A percentile compares a stretch with the other conserved stretches of the same genome.
phyloP scores from a whole-genome alignment of 169 alveolate genomes.

The Eimeria zaria region DNA sequence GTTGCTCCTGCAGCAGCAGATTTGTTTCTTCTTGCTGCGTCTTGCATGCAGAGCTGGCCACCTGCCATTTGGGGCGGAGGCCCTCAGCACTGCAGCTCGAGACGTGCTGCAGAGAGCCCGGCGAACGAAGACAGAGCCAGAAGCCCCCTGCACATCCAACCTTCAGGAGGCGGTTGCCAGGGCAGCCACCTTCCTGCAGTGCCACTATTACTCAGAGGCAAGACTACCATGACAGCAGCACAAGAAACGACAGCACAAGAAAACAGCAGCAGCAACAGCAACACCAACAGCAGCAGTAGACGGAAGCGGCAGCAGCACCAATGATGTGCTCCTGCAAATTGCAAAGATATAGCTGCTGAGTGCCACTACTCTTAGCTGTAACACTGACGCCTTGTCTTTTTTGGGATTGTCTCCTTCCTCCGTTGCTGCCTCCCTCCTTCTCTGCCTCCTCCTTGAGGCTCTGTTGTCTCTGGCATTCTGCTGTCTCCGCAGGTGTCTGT shows the following conservation, averaged over 20 bases:
- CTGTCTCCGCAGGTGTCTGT: slow-evolving; percentile 62
- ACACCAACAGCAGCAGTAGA: not conserved
- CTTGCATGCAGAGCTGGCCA: slow-evolving; percentile 20
- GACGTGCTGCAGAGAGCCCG: slow-evolving; percentile 22
- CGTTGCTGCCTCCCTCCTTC: not conserved
- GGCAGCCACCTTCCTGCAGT: slow-evolving; percentile 48
- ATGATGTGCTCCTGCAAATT: not conserved
- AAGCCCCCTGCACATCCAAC: slow-evolving; percentile 1
- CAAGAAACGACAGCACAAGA: not conserved
- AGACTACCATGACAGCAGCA: not conserved
- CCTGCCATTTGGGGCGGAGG: slow-evolving; percentile 1
- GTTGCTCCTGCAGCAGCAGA: not conserved
- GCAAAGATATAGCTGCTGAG: not conserved
- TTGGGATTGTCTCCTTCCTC: not conserved
- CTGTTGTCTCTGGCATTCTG: not conserved
- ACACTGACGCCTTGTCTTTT: not conserved
- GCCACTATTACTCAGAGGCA: slow-evolving; percentile 70
- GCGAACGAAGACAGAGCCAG: slow-evolving; percentile 5
- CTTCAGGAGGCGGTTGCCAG: slow-evolving; percentile 21
- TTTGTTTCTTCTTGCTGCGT: not conserved
- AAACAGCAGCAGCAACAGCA: not conserved
- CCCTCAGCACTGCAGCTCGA: slow-evolving; percentile 29
- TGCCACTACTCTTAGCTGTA: not conserved
- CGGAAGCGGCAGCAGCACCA: not conserved
- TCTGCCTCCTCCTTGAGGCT: not conserved